Evolutionary conservation across 495 filamentous ascomycete species (phyloP), one percentile per base, ranked within the genome.

Genomic region (Barbatosphaeria neglecta): DNA sequence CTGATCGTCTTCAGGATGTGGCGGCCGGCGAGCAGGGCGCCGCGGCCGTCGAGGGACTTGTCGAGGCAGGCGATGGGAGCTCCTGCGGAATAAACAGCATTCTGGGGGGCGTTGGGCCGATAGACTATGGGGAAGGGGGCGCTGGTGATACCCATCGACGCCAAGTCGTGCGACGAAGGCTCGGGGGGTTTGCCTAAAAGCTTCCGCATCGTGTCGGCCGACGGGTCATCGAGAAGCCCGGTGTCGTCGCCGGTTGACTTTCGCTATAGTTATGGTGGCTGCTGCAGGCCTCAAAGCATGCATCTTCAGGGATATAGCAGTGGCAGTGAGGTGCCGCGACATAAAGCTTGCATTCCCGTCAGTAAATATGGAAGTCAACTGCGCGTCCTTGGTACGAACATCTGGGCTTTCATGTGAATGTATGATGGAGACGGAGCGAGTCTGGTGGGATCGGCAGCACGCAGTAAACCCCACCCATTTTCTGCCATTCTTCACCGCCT

Each of bases 1-100:
- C 71, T 75, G 49, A 95, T 74, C 4, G 83, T 93, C 63, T 90
- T 90, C 54, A 95, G 77, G 39, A 93, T 80, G 52, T 93, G 82
- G 49, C 82, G 79, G 22, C 89, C 87, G 16, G 81, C 89, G 53
- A 95, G 72, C 8, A 95, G 75, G 37, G 83, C 89, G 62, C 82
- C 78, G 41, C 80, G 83, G 51, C 81, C 75, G 53, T 84, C 76
- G 27, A 82, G 80, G 18, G 87, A 92, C 46, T 82, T 78, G 62
- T 90, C 89, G 52, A 95, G 69, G 46, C 82, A 80, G 28, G 76
- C 62, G 47, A 94, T 84, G 16, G 86, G 78, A 19, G 81, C 75
- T 37, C 82, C 77, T 20, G 86, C 87, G 38, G 75, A 70, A 62
- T 90, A 83, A 41, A 76, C 75, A 25, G 81, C 75, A 43, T 86